Base-by-base conservation (phyloP, 768 basidiomycete species). In the Basidioascus undulatus region DNA sequence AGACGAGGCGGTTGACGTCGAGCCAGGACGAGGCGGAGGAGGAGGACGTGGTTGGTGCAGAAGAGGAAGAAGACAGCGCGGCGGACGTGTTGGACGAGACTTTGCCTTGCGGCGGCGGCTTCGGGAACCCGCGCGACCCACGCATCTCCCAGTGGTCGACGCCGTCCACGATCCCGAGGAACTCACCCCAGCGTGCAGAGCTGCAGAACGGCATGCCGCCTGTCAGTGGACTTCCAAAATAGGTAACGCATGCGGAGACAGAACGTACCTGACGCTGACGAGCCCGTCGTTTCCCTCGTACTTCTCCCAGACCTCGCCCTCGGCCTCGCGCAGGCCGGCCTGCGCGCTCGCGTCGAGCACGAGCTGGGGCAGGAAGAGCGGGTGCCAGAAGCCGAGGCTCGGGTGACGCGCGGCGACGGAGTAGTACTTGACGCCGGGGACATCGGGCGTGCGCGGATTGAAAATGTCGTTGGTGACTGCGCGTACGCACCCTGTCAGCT, bases 71-170 rank as follows among this genome's bases (percentile, higher is more conserved):
- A 15, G 19, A 36, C 12, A 12, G 6, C 33, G 6, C 38, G 9
- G 37, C 16, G 1, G 37, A 12, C 24, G 44, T n/a, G 15, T 32
- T 38, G 19, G 19, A 20, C 41, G 31, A 37, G 32, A 41, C 33
- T 37, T 9, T 15, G 10, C 13, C 16, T 31, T 5, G 6, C 34
- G 7, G 11, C 21, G 44, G 44, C 4, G 47, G 44, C 13, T 49
- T 45, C 48, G 50, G 52, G 39, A 63, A 37, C 4, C 84, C 81
- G n/a, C 75, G 60, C 18, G 81, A 74, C 0, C 89, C 92, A 46
- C 92, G 62, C 55, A 94, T 69, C 51, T 89, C 78, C 92, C 92
- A 98, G 53, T 98, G 92, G 62, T 98, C 86, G 50, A 74, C 77
- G 2, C 74, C 76, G 47, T 89, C 78, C 52, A 96, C 63, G 15